Evolutionary conservation across 1,284 basidiomycete species (phyloP).

Genomic region (Sanguinoderma infundibulare): DNA sequence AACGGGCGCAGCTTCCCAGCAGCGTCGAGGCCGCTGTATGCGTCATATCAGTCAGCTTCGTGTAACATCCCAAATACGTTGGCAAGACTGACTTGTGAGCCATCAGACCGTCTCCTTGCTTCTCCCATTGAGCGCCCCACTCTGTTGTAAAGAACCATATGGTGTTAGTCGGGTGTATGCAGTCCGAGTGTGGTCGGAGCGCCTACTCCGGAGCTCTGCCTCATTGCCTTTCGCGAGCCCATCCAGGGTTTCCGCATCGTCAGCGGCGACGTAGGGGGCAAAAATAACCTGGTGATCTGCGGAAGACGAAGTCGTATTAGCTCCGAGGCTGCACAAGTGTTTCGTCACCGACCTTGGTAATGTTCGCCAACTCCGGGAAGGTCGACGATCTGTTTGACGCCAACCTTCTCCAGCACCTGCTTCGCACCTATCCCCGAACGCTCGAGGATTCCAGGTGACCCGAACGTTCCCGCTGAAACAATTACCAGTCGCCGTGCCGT

Average conservation of each 20-base stretch:
- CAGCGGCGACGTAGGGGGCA: constrained; percentile 39
- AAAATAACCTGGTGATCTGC: constrained; percentile 48
- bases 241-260: constrained; percentile 48
- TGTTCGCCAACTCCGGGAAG: constrained; percentile 64
- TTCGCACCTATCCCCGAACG: constrained; percentile 36
- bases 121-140: constrained; percentile 43
- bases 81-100: constrained; percentile 46
- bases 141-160: no score
- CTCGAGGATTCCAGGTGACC: constrained; percentile 35
- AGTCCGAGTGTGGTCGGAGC: no score
- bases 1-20: constrained; percentile 53
- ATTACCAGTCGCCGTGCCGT: constrained; percentile 50
- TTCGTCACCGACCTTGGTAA: constrained; percentile 45
- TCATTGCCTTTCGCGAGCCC: constrained; percentile 42
- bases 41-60: no score
- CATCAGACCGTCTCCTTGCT: constrained; percentile 49
- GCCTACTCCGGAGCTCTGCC: constrained; percentile 37
- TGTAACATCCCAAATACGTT: no score
- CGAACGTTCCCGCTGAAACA: constrained; percentile 44
- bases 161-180: no score
- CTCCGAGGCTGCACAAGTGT: background rate
- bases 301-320: background rate
- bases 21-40: constrained; percentile 44
- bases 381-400: constrained; percentile 47
- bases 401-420: constrained; percentile 44